These are phyloP conservation scores for Lepidium didymum DNA, from an alignment of 345 rosid genomes.

Conservation along the genomic window DNA sequence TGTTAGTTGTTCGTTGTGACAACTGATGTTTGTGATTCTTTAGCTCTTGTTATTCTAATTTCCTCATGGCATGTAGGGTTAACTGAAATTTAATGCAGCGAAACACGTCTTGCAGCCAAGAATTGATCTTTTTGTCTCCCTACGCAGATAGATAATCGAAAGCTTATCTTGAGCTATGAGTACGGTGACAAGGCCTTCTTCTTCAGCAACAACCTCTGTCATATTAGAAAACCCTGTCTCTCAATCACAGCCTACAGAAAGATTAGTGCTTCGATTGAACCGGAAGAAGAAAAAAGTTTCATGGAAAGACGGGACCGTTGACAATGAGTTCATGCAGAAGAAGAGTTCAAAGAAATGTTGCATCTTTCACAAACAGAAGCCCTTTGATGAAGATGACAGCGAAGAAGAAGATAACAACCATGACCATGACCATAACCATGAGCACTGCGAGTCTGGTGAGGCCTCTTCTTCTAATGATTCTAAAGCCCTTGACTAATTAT, in stretches of 20 bases:
- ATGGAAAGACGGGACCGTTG: constrained; percentile 94
- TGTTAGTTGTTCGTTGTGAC: neutral
- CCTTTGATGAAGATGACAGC: constrained; percentile 85
- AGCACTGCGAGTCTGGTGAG: constrained; percentile 11
- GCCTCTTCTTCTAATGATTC: constrained; percentile 29
- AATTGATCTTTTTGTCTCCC: constrained; percentile 4
- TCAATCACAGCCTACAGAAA: constrained; percentile 33
- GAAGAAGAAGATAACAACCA: constrained; percentile 53
- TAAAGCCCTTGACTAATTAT: constrained; percentile 8
- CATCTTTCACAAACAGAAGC: constrained; percentile 87
- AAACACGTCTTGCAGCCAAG: neutral
- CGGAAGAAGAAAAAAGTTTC: constrained; percentile 82
- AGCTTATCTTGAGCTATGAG: constrained; percentile 28
- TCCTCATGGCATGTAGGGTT: neutral
- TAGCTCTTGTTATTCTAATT: neutral
- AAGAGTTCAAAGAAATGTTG: constrained; percentile 98
- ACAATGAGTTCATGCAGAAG: constrained; percentile 94
- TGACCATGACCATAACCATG: constrained; percentile 22
- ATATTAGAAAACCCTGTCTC: constrained; percentile 35
- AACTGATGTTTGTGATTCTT: neutral
- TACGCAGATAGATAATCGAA: constrained; percentile 10
- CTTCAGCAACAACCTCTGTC: constrained; percentile 43
- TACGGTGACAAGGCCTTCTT: constrained; percentile 26
- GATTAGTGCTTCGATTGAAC: constrained; percentile 60
- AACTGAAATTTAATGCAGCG: neutral